Evolutionary conservation across 805 yeast species (phyloP).

Genomic region (Ogataea pilisensis): DNA sequence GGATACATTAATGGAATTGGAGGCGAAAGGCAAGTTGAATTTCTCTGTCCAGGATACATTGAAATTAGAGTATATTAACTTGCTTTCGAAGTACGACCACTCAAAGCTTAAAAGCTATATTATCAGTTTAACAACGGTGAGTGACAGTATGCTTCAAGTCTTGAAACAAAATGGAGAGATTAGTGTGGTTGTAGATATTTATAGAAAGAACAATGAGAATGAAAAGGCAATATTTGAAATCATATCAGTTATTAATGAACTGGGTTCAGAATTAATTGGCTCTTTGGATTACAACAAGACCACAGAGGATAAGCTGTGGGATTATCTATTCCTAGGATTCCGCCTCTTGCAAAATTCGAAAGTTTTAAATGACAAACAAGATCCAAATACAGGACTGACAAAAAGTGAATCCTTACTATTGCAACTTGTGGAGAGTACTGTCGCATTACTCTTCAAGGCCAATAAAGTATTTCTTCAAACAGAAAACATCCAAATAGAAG

Average conservation of each 20-base stretch:
- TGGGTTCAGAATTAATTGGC: conserved; percentile 21
- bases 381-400: conserved; percentile 16
- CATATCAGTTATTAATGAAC: conserved; percentile 10
- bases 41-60: conserved; percentile 10
- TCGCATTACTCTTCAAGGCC: conserved; percentile 30
- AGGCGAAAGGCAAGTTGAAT: conserved; percentile 9
- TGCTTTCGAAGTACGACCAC: conserved; percentile 23
- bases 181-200: conserved; percentile 32
- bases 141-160: conserved; percentile 13
- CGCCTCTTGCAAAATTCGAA: conserved; percentile 25
- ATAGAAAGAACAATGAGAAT: conserved; percentile 20
- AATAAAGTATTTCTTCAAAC: conserved; percentile 13
- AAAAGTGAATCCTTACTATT: conserved; percentile 37
- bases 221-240: conserved; percentile 32
- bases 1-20: conserved; percentile 25
- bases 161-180: conserved; percentile 26
- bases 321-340: conserved; percentile 32
- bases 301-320: conserved; percentile 33
- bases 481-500: conserved; percentile 1
- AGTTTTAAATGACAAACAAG: conserved; percentile 14
- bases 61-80: conserved; percentile 23
- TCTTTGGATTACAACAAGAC: conserved; percentile 6
- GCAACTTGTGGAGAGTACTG: conserved; percentile 35
- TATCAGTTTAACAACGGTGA: conserved; percentile 11
- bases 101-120: conserved; percentile 16